phyloP scores from a whole-genome alignment of 257 asterid species.

The Paulownia fortunei region DNA sequence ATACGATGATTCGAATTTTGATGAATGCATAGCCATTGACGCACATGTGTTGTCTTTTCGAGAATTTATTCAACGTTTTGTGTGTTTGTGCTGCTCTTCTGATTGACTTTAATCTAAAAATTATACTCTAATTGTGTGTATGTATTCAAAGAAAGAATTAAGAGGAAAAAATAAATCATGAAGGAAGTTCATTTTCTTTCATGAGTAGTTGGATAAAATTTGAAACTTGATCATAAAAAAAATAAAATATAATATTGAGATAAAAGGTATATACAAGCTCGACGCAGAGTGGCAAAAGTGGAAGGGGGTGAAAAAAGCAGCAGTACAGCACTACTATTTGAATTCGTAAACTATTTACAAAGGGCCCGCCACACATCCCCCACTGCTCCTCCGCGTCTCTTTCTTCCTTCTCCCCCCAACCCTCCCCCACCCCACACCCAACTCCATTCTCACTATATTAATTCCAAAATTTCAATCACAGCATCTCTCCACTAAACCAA shows the following conservation, averaged over 20 bases:
- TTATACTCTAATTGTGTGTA: no score
- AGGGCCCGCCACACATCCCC: constrained; percentile 37
- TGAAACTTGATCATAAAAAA: no score
- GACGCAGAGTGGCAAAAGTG: not conserved
- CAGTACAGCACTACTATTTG: not conserved
- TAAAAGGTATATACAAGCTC: not conserved
- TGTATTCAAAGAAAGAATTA: no score
- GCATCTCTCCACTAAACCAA: constrained; percentile 30
- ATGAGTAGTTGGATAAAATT: no score
- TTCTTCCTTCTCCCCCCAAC: not conserved
- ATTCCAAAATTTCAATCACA: constrained; percentile 46
- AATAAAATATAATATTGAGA: not conserved
- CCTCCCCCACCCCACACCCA: not conserved
- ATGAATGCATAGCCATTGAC: no score
- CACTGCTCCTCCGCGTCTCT: not conserved
- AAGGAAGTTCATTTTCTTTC: no score
- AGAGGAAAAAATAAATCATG: no score
- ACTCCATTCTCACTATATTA: constrained; percentile 42
- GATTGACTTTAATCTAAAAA: no score
- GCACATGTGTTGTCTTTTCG: no score
- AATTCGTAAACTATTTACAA: not conserved
- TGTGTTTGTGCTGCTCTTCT: no score
- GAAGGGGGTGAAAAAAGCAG: not conserved
- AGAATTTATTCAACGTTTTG: no score
- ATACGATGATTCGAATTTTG: no score